Percentiles rank a stretch among this genome's conserved stretches.
These are phyloP conservation scores for Chlorophyllum brunneum DNA, from an alignment of 768 basidiomycete genomes.

Conservation along the genomic window DNA sequence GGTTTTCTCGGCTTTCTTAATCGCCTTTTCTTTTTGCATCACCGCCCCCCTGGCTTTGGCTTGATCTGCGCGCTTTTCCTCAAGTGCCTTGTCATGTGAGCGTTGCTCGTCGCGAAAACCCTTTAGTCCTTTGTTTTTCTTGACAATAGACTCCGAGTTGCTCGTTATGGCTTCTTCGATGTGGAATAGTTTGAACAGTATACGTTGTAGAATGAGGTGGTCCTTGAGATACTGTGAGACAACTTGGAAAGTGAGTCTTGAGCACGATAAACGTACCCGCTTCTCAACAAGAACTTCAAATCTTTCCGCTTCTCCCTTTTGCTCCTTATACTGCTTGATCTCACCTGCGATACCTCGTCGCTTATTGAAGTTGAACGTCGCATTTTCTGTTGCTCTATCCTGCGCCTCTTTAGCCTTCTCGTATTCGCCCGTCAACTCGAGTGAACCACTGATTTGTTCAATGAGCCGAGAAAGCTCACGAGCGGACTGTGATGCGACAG, in stretches of 20 bases:
- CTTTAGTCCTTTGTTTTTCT: constrained; percentile 67
- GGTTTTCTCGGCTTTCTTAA: constrained; percentile 89
- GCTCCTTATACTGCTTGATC: constrained; percentile 96
- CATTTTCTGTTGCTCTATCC: constrained; percentile 89
- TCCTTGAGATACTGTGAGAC: constrained; percentile 46
- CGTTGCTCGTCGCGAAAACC: constrained; percentile 68
- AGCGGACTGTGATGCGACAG: constrained; percentile 92
- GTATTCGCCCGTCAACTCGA: constrained; percentile 86
- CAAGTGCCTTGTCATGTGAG: constrained; percentile 65
- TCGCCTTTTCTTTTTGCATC: constrained; percentile 79
- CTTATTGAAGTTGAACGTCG: constrained; percentile 93
- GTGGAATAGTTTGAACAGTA: constrained; percentile 86
- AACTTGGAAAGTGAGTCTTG: neutral
- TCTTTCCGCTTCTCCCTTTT: constrained; percentile 87
- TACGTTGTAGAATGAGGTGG: constrained; percentile 73
- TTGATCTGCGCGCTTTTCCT: constrained; percentile 73
- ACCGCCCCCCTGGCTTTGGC: constrained; percentile 72
- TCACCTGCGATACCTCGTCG: constrained; percentile 91
- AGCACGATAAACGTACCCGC: constrained; percentile 49
- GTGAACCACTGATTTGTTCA: constrained; percentile 93
- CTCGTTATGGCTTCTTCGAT: constrained; percentile 79
- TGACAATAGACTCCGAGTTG: constrained; percentile 65
- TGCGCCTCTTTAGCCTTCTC: constrained; percentile 85
- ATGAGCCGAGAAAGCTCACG: constrained; percentile 86
- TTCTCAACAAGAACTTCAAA: constrained; percentile 79